Base-by-base conservation (phyloP, 2,329 filamentous ascomycete species). In the Pseudonectria buxi region DNA sequence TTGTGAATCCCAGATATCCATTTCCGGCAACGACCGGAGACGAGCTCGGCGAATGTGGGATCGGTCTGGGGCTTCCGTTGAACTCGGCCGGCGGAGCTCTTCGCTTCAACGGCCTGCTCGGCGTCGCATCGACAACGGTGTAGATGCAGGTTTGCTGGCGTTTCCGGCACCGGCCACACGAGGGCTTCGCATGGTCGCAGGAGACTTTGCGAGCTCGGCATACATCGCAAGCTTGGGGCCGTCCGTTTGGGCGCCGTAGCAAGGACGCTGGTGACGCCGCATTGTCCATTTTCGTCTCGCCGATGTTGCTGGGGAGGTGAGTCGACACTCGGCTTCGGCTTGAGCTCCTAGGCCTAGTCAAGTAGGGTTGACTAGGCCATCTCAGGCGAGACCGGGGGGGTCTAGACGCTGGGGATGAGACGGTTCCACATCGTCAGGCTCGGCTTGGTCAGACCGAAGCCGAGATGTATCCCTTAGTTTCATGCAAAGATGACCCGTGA, bases 1-100 rank as follows among this genome's bases (percentile, higher is more conserved):
- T 68, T 3, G 64, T 68, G 44, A 61, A 66, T 35, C 66, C 66
- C n/a, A 69, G 54, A 50, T 68, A 68, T 2, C 66, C 67, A 11
- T 48, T 37, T 4, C 35, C 30, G 11, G 5, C 9, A 9, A 9
- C 9, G 18, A 22, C 18, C 9, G 18, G 18, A 9, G 18, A 22
- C 18, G 6, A 11, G 13, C 12, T n/a, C 47, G 41, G 7, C 40
- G 27, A 18, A 30, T 50, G 40, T n/a, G 44, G 46, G 2, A 41
- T 44, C 7, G 48, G 42, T 15, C 27, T 39, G 10, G 35, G 30
- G 13, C 28, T 36, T 3, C n/a, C 30, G 14, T 12, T 30, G 3
- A 37, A 16, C 13, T 37, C 37, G 33, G 41, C 33, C 14, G 18
- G 13, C 16, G 37, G 29, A 41, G 34, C 39, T 22, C 9, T 22